A percentile compares a stretch with the other conserved stretches of the same genome.
Evolutionary conservation across 345 rosid genomes (phyloP).

Genomic region (Brassica cretica): DNA sequence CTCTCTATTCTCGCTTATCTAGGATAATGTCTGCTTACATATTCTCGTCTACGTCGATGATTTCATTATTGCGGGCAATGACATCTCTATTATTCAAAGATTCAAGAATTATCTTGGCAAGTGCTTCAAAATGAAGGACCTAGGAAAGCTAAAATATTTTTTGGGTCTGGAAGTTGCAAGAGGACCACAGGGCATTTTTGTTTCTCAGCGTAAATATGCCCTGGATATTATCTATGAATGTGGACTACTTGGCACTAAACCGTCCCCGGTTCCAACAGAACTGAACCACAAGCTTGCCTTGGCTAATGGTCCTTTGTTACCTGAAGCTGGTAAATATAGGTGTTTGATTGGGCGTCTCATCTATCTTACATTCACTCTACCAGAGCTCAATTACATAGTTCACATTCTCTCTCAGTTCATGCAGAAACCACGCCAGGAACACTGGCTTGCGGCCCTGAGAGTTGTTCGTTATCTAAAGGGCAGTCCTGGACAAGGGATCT

Average conservation of each 20-base stretch:
- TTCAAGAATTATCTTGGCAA: neutral
- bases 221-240: neutral
- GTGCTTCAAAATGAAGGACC: too few relatives aligned
- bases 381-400: too few relatives aligned
- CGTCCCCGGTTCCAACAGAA: too few relatives aligned
- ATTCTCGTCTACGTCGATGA: neutral
- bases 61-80: neutral
- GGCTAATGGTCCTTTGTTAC: neutral
- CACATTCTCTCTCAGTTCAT: too few relatives aligned
- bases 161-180: neutral
- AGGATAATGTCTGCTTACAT: neutral
- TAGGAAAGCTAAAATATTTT: neutral
- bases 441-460: neutral
- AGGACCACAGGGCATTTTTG: neutral
- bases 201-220: neutral
- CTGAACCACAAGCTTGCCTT: too few relatives aligned
- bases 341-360: too few relatives aligned
- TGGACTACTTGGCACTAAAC: neutral
- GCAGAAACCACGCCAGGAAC: neutral
- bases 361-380: too few relatives aligned
- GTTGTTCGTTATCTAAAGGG: neutral
- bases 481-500: neutral
- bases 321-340: neutral
- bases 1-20: too few relatives aligned
- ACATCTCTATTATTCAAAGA: neutral